phyloP scores from a whole-genome alignment of 2,329 filamentous ascomycete species.

The Graphilbum ipis-grandicollis region DNA sequence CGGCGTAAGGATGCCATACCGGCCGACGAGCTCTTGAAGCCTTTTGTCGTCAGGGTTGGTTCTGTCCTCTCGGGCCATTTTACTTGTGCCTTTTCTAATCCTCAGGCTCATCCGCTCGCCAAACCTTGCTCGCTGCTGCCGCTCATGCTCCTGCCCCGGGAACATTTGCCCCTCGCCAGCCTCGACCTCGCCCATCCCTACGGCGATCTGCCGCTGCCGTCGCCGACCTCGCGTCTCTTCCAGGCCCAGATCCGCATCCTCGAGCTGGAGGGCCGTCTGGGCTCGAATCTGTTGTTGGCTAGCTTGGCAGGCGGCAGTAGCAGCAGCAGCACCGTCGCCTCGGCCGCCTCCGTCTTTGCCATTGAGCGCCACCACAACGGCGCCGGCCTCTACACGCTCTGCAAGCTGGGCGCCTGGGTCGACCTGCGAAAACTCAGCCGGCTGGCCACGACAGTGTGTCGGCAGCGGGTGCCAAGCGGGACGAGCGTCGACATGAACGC shows the following conservation, averaged over 20 bases:
- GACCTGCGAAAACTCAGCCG: constrained; percentile 35
- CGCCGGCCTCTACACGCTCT: constrained; percentile 45
- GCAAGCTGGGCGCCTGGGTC: constrained; percentile 50
- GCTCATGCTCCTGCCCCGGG: constrained; percentile 43
- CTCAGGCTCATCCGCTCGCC: constrained; percentile 31
- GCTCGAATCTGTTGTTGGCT: constrained; percentile 41
- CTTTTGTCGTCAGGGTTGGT: constrained; percentile 33
- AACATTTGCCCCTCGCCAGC: constrained; percentile 40
- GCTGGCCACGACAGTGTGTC: constrained; percentile 29
- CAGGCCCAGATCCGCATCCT: constrained; percentile 45
- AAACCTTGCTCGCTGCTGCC: constrained; percentile 40
- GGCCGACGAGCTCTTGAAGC: constrained; percentile 34
- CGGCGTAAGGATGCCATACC: constrained; percentile 13
- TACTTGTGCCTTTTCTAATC: no score
- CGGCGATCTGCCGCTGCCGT: constrained; percentile 26
- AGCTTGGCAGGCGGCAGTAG: constrained; percentile 29
- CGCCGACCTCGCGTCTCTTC: constrained; percentile 34
- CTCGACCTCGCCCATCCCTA: constrained; percentile 38
- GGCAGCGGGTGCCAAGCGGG: constrained; percentile 11
- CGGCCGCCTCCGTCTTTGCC: constrained; percentile 40
- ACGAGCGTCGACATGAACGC: background rate
- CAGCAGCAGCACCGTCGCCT: no score
- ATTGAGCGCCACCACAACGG: constrained; percentile 43
- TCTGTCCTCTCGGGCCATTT: no score
- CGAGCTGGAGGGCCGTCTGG: constrained; percentile 44